Evolutionary conservation across 331 rosid species (phyloP).

Genomic region (Ulmus americana): DNA sequence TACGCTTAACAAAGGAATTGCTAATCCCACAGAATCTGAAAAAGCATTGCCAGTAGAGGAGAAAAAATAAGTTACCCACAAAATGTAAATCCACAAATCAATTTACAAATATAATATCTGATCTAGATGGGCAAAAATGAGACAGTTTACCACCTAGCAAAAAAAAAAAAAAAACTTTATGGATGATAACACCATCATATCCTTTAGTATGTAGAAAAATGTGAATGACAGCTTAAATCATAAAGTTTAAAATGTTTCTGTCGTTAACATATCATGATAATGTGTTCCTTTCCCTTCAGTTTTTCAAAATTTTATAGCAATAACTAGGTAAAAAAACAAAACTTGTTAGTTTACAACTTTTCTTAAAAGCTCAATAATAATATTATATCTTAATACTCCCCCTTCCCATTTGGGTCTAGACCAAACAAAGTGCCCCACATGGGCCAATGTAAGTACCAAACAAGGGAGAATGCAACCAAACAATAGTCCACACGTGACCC

Average conservation of each 20-base stretch:
- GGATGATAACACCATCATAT: neutral
- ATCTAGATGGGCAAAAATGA: neutral
- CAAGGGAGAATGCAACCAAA: too few relatives aligned
- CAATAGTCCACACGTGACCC: too few relatives aligned
- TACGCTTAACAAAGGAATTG: slow-evolving; percentile 60
- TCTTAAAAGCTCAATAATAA: too few relatives aligned
- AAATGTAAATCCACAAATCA: neutral
- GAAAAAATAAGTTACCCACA: neutral
- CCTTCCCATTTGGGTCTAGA: too few relatives aligned
- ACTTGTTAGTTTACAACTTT: too few relatives aligned
- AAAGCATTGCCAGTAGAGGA: slow-evolving; percentile 6
- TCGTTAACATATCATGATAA: neutral
- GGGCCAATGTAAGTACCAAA: too few relatives aligned
- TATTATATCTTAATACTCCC: too few relatives aligned
- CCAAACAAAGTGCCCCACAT: too few relatives aligned
- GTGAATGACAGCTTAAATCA: neutral
- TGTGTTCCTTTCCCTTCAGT: neutral
- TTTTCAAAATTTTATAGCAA: too few relatives aligned
- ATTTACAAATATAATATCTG: neutral
- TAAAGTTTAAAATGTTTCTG: neutral
- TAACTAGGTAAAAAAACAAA: too few relatives aligned
- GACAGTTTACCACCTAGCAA: neutral
- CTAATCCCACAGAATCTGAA: slow-evolving; percentile 76
- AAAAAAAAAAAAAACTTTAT: neutral
- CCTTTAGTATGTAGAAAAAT: neutral